Conservation (phyloP, 192 early-diverging fungal genomes). For the Linnemannia schmuckeri region DNA sequence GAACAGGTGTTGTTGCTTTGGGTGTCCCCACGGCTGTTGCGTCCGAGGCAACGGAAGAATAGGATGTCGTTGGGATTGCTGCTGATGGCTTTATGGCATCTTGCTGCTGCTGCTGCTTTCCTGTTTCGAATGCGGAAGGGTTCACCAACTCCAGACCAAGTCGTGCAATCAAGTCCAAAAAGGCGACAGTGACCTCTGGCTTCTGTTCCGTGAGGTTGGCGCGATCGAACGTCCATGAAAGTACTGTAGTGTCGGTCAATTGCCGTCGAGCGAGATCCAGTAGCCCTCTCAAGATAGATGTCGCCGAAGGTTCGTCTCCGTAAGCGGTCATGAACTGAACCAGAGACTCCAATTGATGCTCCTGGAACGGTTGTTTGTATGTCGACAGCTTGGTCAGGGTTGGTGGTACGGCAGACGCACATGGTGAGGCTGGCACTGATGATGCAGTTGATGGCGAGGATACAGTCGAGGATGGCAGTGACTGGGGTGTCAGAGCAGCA, state of each 20-base stretch:
- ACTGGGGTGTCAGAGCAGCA: not conserved
- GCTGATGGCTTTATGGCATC: not conserved
- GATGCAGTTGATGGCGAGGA: conserved; percentile 3
- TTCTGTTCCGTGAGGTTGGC: conserved; percentile 53
- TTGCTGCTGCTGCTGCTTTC: not conserved
- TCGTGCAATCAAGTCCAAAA: conserved; percentile 38
- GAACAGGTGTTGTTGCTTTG: not conserved
- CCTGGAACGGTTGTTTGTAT: conserved; percentile 34
- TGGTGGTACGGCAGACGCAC: not conserved
- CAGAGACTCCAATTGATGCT: conserved; percentile 36
- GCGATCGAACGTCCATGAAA: conserved; percentile 41
- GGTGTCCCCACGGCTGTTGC: not conserved
- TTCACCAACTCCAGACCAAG: conserved; percentile 28
- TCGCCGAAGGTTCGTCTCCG: conserved; percentile 39
- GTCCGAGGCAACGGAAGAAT: conserved; percentile 9
- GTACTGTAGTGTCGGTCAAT: conserved; percentile 18
- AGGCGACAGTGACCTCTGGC: conserved; percentile 33
- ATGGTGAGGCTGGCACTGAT: not conserved
- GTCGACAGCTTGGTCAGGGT: not conserved
- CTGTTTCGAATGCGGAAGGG: not conserved
- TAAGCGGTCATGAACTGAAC: conserved; percentile 34
- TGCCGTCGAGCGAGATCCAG: conserved; percentile 33
- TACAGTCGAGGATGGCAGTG: conserved; percentile 5
- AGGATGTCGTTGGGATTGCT: not conserved
- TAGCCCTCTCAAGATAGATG: conserved; percentile 37